These are phyloP conservation scores for Carex arenaria DNA, from an alignment of 202 grass and related monocot species.

Conservation along the genomic window DNA sequence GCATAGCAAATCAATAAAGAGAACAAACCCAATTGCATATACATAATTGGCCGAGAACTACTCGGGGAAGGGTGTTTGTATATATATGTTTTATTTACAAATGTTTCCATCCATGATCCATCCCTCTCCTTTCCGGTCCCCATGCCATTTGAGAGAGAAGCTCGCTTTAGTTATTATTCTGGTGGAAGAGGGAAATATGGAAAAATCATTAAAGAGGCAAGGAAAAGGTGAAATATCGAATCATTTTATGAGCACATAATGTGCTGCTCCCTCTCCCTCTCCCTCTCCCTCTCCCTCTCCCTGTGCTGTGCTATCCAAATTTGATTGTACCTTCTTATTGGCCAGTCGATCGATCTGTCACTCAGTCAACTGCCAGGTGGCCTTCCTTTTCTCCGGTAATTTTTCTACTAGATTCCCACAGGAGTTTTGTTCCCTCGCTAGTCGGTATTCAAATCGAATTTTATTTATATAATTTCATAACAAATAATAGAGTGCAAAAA, in stretches of 20 bases:
- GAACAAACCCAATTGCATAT: not conserved
- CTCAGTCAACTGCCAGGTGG: not conserved
- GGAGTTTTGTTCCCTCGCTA: not conserved
- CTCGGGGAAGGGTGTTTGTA: conserved; percentile 20
- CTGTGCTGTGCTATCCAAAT: not conserved
- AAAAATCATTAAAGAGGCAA: not conserved
- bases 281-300: too few species aligned
- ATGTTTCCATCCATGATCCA: not conserved
- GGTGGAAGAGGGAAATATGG: not conserved
- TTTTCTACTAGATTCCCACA: not conserved
- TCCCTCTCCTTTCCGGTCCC: not conserved
- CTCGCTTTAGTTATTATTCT: not conserved
- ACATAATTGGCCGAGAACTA: conserved; percentile 15
- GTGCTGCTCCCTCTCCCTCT: too few species aligned
- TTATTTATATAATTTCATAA: too few species aligned
- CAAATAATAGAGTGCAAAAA: too few species aligned
- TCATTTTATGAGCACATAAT: conserved; percentile 9
- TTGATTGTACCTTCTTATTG: not conserved
- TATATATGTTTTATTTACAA: not conserved
- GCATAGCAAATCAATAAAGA: not conserved
- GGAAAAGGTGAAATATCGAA: conserved; percentile 2
- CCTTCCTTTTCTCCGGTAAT: not conserved
- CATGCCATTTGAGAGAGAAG: not conserved
- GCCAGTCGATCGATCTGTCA: not conserved
- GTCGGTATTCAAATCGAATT: too few species aligned